Conservation (phyloP, 805 yeast species). For the Pichia heedii region DNA sequence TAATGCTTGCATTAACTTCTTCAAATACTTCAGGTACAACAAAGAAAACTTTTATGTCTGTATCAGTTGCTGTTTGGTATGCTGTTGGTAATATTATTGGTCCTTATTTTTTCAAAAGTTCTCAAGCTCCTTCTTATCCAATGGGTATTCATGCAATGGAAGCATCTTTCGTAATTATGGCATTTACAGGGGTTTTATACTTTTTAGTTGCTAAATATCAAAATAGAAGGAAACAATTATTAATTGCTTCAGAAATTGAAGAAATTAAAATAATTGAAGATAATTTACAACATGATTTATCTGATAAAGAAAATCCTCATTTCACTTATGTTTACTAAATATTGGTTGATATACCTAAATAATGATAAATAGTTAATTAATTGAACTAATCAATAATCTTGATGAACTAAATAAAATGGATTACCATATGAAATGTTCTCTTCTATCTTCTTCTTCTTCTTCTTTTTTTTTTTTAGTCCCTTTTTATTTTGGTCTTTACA, state of each 20-base stretch:
- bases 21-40: constrained; percentile 38
- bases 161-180: constrained; percentile 24
- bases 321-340: constrained; percentile 17
- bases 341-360: too few relatives aligned
- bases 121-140: constrained; percentile 37
- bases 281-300: constrained; percentile 20
- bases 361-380: too few relatives aligned
- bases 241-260: constrained; percentile 3
- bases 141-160: constrained; percentile 33
- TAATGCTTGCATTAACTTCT: constrained; percentile 5
- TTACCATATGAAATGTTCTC: too few relatives aligned
- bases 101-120: constrained; percentile 36
- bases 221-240: constrained; percentile 22
- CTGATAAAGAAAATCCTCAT: constrained; percentile 22
- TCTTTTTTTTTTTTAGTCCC: too few relatives aligned
- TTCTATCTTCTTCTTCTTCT: too few relatives aligned
- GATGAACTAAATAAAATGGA: too few relatives aligned
- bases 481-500: too few relatives aligned
- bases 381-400: too few relatives aligned
- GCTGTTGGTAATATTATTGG: constrained; percentile 48
- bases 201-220: constrained; percentile 31
- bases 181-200: constrained; percentile 20
- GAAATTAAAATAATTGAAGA: constrained; percentile 16
- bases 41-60: constrained; percentile 37
- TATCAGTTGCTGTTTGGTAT: constrained; percentile 35